Evolutionary conservation across 1,284 basidiomycete genomes (phyloP).

Genomic region (Trichosporon coremiiforme): DNA sequence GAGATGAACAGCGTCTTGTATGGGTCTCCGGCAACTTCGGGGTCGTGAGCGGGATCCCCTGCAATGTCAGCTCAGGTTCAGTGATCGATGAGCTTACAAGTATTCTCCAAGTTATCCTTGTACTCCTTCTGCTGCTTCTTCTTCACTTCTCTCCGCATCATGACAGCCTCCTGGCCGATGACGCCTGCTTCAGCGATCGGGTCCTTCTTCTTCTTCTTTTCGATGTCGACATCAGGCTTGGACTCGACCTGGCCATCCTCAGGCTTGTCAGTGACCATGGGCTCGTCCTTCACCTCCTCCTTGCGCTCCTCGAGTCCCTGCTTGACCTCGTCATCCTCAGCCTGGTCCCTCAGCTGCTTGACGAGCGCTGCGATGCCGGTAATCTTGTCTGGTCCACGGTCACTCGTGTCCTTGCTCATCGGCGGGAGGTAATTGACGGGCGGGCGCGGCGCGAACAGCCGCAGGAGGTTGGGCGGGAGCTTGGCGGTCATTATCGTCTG

Average conservation of each 20-base stretch:
- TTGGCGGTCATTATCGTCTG: conserved; percentile 67
- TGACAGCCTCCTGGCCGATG: conserved; percentile 59
- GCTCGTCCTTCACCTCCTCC: too few species aligned
- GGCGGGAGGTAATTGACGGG: conserved; percentile 81
- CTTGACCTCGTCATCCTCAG: too few species aligned
- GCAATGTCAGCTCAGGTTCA: not conserved
- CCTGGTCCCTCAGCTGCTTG: too few species aligned
- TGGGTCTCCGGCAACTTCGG: conserved; percentile 91
- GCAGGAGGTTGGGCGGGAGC: conserved; percentile 88
- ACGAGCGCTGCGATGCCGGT: conserved; percentile 69
- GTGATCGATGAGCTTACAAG: conserved; percentile 66
- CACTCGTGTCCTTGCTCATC: conserved; percentile 76
- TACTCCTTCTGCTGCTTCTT: conserved; percentile 76
- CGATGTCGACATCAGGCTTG: conserved; percentile 63
- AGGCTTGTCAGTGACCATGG: too few species aligned
- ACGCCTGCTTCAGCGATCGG: conserved; percentile 61
- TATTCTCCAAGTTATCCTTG: conserved; percentile 77
- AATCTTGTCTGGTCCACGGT: conserved; percentile 70
- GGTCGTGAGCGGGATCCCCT: conserved; percentile 64
- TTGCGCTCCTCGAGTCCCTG: too few species aligned
- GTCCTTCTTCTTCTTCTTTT: conserved; percentile 68
- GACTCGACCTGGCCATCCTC: too few species aligned
- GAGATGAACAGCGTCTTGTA: conserved; percentile 99
- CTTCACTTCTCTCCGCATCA: conserved; percentile 74
- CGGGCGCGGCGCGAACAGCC: conserved; percentile 89